Evolutionary conservation across 2,329 filamentous ascomycete species (phyloP), one percentile per base, ranked within the genome.

Genomic region (Leptographium wingfieldii): DNA sequence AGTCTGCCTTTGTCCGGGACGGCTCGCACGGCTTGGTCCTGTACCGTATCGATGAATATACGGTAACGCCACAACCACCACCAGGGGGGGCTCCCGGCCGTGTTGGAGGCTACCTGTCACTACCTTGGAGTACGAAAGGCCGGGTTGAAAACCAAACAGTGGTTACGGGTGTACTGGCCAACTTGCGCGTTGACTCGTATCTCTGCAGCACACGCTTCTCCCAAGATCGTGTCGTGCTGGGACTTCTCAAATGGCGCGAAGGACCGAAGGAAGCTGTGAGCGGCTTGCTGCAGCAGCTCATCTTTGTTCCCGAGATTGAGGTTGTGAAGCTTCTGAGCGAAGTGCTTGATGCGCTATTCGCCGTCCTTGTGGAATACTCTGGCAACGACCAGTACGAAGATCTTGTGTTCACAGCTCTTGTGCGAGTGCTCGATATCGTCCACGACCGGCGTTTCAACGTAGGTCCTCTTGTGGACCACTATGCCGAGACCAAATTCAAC

Each of bases 221-320:
- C 0, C 94, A 99, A 69, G 92, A 99, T 69, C 87, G 92, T 60
- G 83, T 87, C 19, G 81, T 99, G 12, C 76, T 96, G 22, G 88
- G 90, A 19, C 77, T 99, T 31, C 74, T 97, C 40, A 89, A 86
- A 66, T 97, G 94, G 94, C 90, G 84, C 68, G 87, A 92, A 14
- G 80, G 86, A 49, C 78, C 85, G 0, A 80, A 85, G 54, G 84
- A 85, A 33, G 84, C 92, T 43, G 78, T 97, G 1, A 78, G 88
- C 0, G 79, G 84, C 29, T 76, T 95, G 0, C 75, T 99, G 51
- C 87, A 88, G 69, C 86, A 92, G 65, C 82, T 97, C 56, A 85
- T 92, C 25, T 97, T 97, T 65, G 92, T 99, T 0, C 89, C 94
- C 0, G 94, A 99, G 70, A 96, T 97, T 60, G 95, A 99, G 73